These are phyloP conservation scores for Parascedosporium putredinis DNA, from an alignment of 2,329 filamentous ascomycete species.

Conservation along the genomic window DNA sequence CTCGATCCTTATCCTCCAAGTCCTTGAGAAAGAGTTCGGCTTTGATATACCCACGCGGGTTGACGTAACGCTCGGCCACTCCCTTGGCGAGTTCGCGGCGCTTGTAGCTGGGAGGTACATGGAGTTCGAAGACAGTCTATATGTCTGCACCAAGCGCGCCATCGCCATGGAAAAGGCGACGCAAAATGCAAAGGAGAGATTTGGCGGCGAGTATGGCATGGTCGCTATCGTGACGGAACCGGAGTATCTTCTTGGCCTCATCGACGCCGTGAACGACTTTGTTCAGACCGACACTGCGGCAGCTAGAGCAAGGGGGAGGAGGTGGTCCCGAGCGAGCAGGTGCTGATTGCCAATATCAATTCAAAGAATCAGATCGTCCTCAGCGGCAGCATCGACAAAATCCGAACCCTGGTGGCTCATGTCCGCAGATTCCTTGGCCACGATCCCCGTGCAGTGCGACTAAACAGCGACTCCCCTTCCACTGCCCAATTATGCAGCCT, in stretches of 20 bases:
- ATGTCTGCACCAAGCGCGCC: slow-evolving; percentile 65
- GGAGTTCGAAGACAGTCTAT: slow-evolving; percentile 64
- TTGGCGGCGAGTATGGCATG: slow-evolving; percentile 86
- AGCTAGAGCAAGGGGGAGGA: slow-evolving; percentile 59
- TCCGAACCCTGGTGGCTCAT: slow-evolving; percentile 72
- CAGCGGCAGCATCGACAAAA: slow-evolving; percentile 74
- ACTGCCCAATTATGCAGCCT: slow-evolving; percentile 84
- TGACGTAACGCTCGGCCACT: slow-evolving; percentile 81
- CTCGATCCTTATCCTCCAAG: slow-evolving; percentile 76
- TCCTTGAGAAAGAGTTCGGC: slow-evolving; percentile 75
- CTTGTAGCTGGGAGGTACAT: slow-evolving; percentile 78
- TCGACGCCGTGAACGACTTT: slow-evolving; percentile 69
- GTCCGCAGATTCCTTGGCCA: slow-evolving; percentile 83
- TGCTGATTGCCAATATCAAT: slow-evolving; percentile 88
- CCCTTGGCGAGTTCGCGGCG: slow-evolving; percentile 85
- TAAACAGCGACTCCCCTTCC: slow-evolving; percentile 84
- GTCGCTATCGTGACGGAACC: slow-evolving; percentile 84
- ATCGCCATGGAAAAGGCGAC: slow-evolving; percentile 77
- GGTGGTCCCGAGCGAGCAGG: slow-evolving; percentile 70
- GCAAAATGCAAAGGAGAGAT: slow-evolving; percentile 48
- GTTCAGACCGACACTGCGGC: slow-evolving; percentile 46
- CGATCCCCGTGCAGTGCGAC: slow-evolving; percentile 74
- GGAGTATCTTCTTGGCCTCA: slow-evolving; percentile 57
- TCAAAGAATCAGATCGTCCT: slow-evolving; percentile 94
- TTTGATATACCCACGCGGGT: slow-evolving; percentile 62